Evolutionary conservation across 257 asterid species (phyloP).

Genomic region (Solanum dulcamara): DNA sequence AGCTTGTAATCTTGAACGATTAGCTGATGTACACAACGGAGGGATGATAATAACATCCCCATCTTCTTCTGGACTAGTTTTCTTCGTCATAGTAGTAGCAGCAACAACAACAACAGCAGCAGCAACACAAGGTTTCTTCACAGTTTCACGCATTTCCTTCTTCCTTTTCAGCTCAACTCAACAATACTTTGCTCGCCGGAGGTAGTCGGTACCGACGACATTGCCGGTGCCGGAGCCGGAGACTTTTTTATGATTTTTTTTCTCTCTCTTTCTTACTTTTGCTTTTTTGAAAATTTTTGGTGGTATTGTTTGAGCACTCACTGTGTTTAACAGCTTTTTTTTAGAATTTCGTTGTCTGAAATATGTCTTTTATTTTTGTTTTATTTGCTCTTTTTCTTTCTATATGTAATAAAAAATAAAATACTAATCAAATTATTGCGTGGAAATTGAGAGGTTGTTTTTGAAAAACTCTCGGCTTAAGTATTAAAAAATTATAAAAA

Average conservation of each 20-base stretch:
- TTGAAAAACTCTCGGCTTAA: background rate
- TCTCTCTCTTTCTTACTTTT: background rate
- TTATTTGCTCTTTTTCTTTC: background rate
- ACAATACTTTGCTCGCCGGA: background rate
- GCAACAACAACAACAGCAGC: background rate
- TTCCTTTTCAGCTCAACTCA: background rate
- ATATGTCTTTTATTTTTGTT: background rate
- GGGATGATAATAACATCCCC: background rate
- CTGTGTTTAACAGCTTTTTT: background rate
- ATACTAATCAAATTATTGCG: background rate
- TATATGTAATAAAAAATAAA: background rate
- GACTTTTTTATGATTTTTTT: background rate
- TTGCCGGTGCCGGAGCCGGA: background rate
- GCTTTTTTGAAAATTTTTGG: background rate
- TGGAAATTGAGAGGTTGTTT: background rate
- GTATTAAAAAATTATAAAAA: no score
- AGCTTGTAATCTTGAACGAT: background rate
- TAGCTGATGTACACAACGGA: background rate
- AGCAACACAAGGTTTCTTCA: background rate
- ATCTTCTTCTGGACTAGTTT: background rate
- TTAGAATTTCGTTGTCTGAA: background rate
- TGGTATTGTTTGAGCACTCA: slow-evolving; percentile 1
- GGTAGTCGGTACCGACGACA: background rate
- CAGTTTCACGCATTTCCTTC: background rate
- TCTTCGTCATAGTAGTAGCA: background rate